Conservation (phyloP, 2,329 filamentous ascomycete genomes). For the Pyrenophora teres region DNA sequence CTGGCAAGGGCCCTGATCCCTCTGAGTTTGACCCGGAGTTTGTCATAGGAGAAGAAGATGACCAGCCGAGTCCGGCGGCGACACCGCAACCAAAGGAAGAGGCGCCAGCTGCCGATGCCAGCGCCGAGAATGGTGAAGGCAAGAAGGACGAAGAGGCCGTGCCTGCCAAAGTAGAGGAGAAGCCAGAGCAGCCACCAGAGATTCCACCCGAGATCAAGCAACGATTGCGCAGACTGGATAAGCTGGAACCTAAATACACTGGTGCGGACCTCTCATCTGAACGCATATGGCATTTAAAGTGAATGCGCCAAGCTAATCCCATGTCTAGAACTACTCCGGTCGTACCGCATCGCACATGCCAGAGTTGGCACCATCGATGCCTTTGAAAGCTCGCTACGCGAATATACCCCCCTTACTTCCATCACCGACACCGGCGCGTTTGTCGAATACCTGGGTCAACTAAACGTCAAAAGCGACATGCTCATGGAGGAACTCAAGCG, state of each 20-base stretch:
- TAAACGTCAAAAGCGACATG: conserved; percentile 87
- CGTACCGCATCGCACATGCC: conserved; percentile 88
- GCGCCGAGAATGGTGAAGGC: conserved; percentile 30
- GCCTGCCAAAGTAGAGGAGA: conserved; percentile 35
- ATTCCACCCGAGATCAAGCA: conserved; percentile 74
- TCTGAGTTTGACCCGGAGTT: conserved; percentile 87
- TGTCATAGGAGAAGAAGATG: conserved; percentile 81
- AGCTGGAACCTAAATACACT: conserved; percentile 83
- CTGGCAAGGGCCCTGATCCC: conserved; percentile 73
- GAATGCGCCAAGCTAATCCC: conserved; percentile 19
- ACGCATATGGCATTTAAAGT: neutral
- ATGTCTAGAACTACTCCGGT: conserved; percentile 77
- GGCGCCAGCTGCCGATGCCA: conserved; percentile 27
- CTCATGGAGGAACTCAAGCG: conserved; percentile 91
- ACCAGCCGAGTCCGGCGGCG: conserved; percentile 62
- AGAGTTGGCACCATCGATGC: conserved; percentile 86
- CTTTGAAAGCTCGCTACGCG: conserved; percentile 87
- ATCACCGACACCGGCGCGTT: conserved; percentile 84
- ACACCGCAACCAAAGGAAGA: conserved; percentile 61
- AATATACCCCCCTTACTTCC: conserved; percentile 88
- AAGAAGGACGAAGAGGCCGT: conserved; percentile 43
- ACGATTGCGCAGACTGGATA: conserved; percentile 84
- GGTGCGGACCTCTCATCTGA: conserved; percentile 55
- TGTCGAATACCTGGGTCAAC: conserved; percentile 86
- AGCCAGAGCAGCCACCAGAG: conserved; percentile 53